Evolutionary conservation across 352 stramenopile species (phyloP), one percentile per base, ranked within the genome.

Genomic region (Globisporangium nagaii): DNA sequence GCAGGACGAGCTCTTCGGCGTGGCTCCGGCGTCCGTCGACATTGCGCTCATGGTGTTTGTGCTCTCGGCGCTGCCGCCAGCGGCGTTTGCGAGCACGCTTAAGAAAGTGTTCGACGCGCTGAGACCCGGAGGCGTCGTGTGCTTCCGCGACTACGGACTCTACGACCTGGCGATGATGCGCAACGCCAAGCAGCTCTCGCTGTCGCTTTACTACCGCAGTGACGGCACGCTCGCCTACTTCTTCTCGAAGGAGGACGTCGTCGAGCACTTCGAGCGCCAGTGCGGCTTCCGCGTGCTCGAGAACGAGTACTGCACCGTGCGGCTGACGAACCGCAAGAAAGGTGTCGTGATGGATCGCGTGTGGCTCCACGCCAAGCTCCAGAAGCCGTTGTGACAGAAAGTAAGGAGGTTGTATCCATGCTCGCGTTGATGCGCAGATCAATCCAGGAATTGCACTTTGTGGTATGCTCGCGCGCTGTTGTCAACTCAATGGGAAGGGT

Each of bases 141-240:
- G 83, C 65, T 92, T 96, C 35, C 79, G 86, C 27, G 86, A 96
- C 66, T 96, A 94, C 39, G 86, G 81, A 11, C 68, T 93, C 17
- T 96, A 90, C 63, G 86, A 96, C 52, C 67, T 96, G 11, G 84
- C 86, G 25, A 94, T 96, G 84, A 68, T 83, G 15, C 80, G 83
- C 44, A 93, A 83, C 48, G 69, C 75, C 50, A 90, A 93, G 63
- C 75, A 73, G 36, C 47, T 90, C 19, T 61, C 50, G 0, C 59
- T 59, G 12, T 75, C 62, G 57, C 68, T 93, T 17, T 92, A 79
- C 55, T 89, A 86, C 56, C 82, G 82, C 43, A 86, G 74, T 43
- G 82, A 93, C 62, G 78, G 78, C 46, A 92, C 79, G 28, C 71
- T 93, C 31, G 82, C 79, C 7, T 88, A 68, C 60, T 90, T 90